phyloP scores from a whole-genome alignment of 768 basidiomycete genomes.

The Porphyrellus cyaneotinctus region DNA sequence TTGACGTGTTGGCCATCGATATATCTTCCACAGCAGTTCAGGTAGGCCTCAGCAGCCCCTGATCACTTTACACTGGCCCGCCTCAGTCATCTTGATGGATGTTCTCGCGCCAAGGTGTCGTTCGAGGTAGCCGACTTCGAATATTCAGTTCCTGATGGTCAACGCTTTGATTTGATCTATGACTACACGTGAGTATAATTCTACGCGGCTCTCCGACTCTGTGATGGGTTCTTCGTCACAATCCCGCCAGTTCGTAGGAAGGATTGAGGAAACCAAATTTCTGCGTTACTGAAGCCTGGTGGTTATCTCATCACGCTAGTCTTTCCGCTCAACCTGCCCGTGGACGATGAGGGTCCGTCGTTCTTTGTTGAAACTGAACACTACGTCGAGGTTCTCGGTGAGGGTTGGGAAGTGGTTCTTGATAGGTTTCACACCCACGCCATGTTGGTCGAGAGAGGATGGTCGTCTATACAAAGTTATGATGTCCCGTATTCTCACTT shows the following conservation, averaged over 20 bases:
- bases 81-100: conserved; percentile 1
- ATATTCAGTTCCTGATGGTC: conserved; percentile 11
- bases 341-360: conserved; percentile 55
- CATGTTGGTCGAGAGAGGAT: conserved; percentile 50
- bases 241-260: conserved; percentile 51
- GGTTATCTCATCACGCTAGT: conserved; percentile 59
- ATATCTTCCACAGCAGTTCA: conserved; percentile 15
- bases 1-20: conserved; percentile 19
- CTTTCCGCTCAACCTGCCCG: conserved; percentile 49
- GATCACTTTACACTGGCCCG: background rate
- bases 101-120: conserved; percentile 3
- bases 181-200: conserved; percentile 11
- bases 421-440: conserved; percentile 42
- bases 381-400: conserved; percentile 48
- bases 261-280: conserved; percentile 59
- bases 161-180: conserved; percentile 18
- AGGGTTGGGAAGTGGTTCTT: conserved; percentile 49
- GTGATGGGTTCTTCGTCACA: conserved; percentile 54
- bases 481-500: background rate
- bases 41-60: conserved; percentile 5
- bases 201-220: background rate
- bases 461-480: conserved; percentile 33
- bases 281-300: conserved; percentile 52
- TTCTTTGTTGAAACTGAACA: conserved; percentile 56
- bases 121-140: conserved; percentile 20